A percentile compares a stretch with the other conserved stretches of the same genome.
These are phyloP conservation scores for Gloeostereum incarnatum DNA, from an alignment of 768 basidiomycete species.

Conservation along the genomic window DNA sequence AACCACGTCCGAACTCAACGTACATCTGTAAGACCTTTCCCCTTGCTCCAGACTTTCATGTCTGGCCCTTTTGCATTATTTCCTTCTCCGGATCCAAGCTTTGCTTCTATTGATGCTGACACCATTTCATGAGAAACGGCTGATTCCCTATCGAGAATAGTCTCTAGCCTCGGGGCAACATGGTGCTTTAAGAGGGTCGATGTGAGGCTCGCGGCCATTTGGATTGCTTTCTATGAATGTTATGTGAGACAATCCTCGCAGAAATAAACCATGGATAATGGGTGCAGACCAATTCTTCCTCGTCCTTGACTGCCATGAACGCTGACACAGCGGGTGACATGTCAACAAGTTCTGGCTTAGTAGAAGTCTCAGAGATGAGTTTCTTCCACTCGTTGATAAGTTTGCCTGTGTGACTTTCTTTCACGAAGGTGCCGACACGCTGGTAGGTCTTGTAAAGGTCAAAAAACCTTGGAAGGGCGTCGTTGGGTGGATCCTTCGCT, in stretches of 20 bases:
- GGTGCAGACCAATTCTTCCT: conserved; percentile 70
- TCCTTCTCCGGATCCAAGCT: conserved; percentile 80
- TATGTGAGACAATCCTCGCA: conserved; percentile 7
- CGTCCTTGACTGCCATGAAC: conserved; percentile 82
- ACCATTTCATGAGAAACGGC: conserved; percentile 87
- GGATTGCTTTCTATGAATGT: conserved; percentile 57
- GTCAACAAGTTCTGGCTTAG: conserved; percentile 71
- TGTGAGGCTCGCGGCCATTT: conserved; percentile 68
- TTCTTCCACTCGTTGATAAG: conserved; percentile 81
- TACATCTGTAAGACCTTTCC: conserved; percentile 66
- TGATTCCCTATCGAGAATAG: conserved; percentile 85
- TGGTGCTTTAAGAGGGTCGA: conserved; percentile 81
- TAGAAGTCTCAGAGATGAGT: conserved; percentile 39
- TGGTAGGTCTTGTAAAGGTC: conserved; percentile 49
- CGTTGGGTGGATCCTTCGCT: conserved; percentile 67
- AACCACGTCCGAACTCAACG: conserved; percentile 17
- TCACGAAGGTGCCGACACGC: conserved; percentile 67
- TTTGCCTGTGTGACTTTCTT: conserved; percentile 83
- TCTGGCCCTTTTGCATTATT: conserved; percentile 76
- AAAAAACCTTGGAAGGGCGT: conserved; percentile 64
- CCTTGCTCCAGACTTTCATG: conserved; percentile 87
- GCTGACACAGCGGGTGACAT: conserved; percentile 68
- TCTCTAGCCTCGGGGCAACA: conserved; percentile 81
- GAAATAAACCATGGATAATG: background rate
- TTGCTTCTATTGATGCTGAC: conserved; percentile 76